phyloP scores from a whole-genome alignment of 495 filamentous ascomycete genomes.

The Lasiosphaeria miniovina region DNA sequence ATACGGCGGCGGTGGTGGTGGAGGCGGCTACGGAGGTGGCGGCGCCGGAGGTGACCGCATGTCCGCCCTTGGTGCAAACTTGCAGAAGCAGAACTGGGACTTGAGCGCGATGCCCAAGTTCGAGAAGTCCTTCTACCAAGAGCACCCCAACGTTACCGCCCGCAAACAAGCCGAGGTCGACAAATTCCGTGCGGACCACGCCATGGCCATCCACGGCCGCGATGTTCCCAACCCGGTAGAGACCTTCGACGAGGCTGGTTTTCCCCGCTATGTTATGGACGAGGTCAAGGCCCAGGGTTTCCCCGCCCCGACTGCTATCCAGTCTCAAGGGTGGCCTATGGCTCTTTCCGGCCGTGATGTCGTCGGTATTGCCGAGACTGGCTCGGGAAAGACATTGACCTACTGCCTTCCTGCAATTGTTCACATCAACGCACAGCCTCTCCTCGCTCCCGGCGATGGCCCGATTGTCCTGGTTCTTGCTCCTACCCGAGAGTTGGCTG shows the following conservation, averaged over 20 bases:
- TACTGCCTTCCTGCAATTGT: constrained; percentile 99
- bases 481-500: constrained; percentile 94
- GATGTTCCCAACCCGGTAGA: constrained; percentile 89
- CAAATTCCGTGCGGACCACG: constrained; percentile 75
- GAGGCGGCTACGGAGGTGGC: constrained; percentile 52
- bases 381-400: constrained; percentile 97
- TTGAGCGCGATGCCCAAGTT: constrained; percentile 82
- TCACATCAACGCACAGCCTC: constrained; percentile 98
- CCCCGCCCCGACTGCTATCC: constrained; percentile 85
- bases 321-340: constrained; percentile 99
- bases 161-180: constrained; percentile 79
- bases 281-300: constrained; percentile 99
- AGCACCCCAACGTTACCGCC: constrained; percentile 70
- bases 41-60: constrained; percentile 80
- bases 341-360: constrained; percentile 96
- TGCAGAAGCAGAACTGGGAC: constrained; percentile 88
- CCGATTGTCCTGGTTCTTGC: constrained; percentile 95
- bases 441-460: constrained; percentile 93
- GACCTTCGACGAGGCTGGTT: constrained; percentile 95
- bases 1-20: constrained; percentile 51
- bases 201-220: constrained; percentile 73
- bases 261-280: constrained; percentile 93
- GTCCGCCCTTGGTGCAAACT: constrained; percentile 79
- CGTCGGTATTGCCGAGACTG: constrained; percentile 98
- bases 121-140: constrained; percentile 99